phyloP scores from a whole-genome alignment of 148 eudicot genomes.

The Chenopodium suecicum region DNA sequence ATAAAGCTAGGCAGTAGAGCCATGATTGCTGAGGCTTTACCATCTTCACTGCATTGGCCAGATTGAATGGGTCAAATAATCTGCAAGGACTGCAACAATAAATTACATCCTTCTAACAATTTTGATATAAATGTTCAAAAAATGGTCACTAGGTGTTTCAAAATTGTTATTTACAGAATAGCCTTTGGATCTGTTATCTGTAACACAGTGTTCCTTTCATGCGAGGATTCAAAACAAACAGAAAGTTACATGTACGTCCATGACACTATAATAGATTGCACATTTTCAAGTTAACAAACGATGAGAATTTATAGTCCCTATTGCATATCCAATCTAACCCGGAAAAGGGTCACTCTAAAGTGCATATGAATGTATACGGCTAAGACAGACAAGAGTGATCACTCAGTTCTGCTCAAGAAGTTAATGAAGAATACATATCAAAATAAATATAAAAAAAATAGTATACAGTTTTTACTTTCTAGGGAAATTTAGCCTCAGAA shows the following conservation, averaged over 20 bases:
- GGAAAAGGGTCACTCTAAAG: not conserved
- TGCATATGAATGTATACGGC: not conserved
- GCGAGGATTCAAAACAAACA: not conserved
- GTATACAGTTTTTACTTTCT: not conserved
- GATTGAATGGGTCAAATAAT: not conserved
- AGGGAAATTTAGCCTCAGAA: not conserved
- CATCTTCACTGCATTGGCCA: conserved; percentile 32
- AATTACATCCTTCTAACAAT: no score
- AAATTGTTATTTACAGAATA: no score
- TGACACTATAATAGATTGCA: not conserved
- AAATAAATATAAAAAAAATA: not conserved
- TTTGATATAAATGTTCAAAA: not conserved
- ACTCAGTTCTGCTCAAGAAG: not conserved
- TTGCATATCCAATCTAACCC: not conserved
- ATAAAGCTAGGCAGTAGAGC: conserved; percentile 24
- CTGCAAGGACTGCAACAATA: not conserved
- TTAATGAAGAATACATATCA: not conserved
- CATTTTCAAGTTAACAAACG: not conserved
- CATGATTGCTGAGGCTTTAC: conserved; percentile 18
- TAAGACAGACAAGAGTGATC: no score
- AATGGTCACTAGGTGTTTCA: not conserved
- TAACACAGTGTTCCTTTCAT: not conserved
- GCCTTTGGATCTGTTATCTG: not conserved
- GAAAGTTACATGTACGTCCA: not conserved
- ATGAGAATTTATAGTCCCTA: not conserved